phyloP scores from a whole-genome alignment of 176 grass and related monocot genomes.

The Elaeis guineensis region DNA sequence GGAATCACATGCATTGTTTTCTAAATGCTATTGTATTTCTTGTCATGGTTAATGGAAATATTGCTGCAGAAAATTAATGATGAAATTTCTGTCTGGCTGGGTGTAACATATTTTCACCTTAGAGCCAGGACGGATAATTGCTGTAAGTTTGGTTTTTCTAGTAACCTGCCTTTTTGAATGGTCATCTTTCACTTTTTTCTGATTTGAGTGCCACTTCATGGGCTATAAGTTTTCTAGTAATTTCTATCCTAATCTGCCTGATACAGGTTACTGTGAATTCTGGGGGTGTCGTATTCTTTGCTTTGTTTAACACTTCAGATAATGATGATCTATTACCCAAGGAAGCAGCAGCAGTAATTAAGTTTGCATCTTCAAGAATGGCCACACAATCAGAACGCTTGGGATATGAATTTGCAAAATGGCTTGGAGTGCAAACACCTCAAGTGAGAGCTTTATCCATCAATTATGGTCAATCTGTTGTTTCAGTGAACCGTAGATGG shows the following conservation, averaged over 20 bases:
- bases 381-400: conserved; percentile 83
- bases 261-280: conserved; percentile 86
- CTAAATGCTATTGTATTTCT: too few relatives aligned
- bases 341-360: conserved; percentile 83
- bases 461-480: background rate
- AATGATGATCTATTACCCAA: conserved; percentile 21
- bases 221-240: conserved; percentile 5
- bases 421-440: conserved; percentile 71
- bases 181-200: too few relatives aligned
- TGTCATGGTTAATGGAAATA: too few relatives aligned
- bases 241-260: background rate
- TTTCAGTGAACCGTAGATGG: too few relatives aligned
- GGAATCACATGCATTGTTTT: too few relatives aligned
- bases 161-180: too few relatives aligned
- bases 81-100: too few relatives aligned
- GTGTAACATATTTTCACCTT: too few relatives aligned
- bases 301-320: conserved; percentile 49
- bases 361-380: conserved; percentile 86
- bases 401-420: conserved; percentile 89
- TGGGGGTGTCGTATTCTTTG: conserved; percentile 93
- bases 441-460: conserved; percentile 37
- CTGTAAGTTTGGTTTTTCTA: too few relatives aligned
- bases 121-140: too few relatives aligned
- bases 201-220: too few relatives aligned
- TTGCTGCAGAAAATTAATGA: too few relatives aligned